Base-by-base conservation (phyloP, 192 early-diverging fungal genomes). In the Pilaira anomala region DNA sequence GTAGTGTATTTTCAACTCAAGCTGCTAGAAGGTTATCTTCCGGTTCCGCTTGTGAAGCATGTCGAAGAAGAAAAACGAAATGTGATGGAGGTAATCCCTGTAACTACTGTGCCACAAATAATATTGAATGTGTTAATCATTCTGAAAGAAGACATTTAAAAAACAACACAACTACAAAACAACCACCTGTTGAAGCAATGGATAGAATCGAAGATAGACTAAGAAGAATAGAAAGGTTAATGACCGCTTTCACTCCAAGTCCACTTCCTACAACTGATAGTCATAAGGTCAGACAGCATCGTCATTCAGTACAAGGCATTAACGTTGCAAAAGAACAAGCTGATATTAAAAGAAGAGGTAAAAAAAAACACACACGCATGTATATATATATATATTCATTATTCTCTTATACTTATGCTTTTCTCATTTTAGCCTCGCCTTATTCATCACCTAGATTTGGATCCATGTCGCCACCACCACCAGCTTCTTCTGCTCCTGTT, bases 141-240 rank as follows among this genome's bases (percentile, higher is more conserved):
- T 65, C 69, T 8, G 69, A 71, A 25, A 26, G 63, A 39, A 48
- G 69, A 33, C 40, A 58, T n/a, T 19, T 18, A 19, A 46, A 46
- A 19, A 36, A 36, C 11, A 36, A 36, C 4, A 36, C 6, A 1
- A 36, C 33, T 0, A 36, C 6, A 9, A 57, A 54, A 45, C 46
- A 56, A 22, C 45, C 58, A 21, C 57, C 65, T 11, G 52, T 28
- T 25, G 71, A 66, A 45, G 66, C 66, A 3, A 75, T 75, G 28
- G 73, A 75, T 48, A 58, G 67, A 39, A 69, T 75, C n/a, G 67
- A 75, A 28, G 73, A 75, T 57, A 58, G 73, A 3, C 49, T 75
- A 11, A 44, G 55, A 24, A 44, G 67, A n/a, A 75, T 75, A 29
- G 73, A 75, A 44, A 65, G 40, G 46, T 42, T 75, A 7, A 69